phyloP scores from a whole-genome alignment of 768 basidiomycete species.

The Tricholoma sp. region DNA sequence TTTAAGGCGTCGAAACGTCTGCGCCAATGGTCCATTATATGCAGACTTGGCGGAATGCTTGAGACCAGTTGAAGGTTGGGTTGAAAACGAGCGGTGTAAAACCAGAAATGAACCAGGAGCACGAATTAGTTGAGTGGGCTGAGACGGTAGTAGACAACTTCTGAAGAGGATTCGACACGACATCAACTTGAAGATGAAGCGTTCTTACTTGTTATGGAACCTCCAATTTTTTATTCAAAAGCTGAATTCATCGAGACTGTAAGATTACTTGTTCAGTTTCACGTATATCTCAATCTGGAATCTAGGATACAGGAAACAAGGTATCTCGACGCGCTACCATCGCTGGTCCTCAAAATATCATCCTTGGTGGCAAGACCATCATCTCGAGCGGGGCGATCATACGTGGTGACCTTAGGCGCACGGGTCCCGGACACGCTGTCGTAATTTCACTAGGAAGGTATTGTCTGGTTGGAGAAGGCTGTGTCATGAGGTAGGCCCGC shows the following conservation, averaged over 20 bases:
- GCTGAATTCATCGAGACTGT: conserved; percentile 89
- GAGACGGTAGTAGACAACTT: background rate
- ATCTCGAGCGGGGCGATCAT: conserved; percentile 88
- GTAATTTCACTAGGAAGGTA: conserved; percentile 93
- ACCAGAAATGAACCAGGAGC: background rate
- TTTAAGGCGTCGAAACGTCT: conserved; percentile 74
- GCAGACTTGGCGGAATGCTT: conserved; percentile 19
- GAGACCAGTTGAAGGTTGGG: background rate
- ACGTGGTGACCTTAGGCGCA: conserved; percentile 86
- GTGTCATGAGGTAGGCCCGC: conserved; percentile 69
- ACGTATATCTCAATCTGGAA: background rate
- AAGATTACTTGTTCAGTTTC: conserved; percentile 13
- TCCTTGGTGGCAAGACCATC: conserved; percentile 95
- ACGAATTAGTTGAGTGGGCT: background rate
- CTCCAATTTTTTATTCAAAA: conserved; percentile 74
- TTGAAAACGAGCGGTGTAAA: conserved; percentile 7
- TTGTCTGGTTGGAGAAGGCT: conserved; percentile 85
- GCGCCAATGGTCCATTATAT: conserved; percentile 70
- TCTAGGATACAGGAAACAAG: conserved; percentile 91
- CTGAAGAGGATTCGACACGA: conserved; percentile 8
- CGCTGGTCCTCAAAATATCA: conserved; percentile 92
- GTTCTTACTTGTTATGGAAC: conserved; percentile 44
- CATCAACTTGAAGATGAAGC: conserved; percentile 1
- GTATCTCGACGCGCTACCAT: conserved; percentile 90
- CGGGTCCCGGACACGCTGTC: conserved; percentile 88